Conservation (phyloP, 2,329 filamentous ascomycete genomes). For the Aspergillus sp. region DNA sequence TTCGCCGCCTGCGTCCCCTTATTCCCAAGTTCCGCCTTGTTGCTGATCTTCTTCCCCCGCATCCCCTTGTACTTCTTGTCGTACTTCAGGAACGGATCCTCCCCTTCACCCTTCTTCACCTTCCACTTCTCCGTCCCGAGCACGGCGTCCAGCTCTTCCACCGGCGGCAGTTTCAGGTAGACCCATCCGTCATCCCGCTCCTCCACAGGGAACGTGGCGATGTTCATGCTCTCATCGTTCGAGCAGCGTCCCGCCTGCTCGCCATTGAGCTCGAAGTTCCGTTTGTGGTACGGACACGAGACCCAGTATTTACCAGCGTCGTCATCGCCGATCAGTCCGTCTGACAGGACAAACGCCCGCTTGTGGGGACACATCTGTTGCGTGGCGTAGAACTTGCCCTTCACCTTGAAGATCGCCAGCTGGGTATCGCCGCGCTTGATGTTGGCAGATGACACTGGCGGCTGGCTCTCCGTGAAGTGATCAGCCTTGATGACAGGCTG, state of each 20-base stretch:
- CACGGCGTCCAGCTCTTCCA: constrained; percentile 75
- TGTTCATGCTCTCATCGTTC: constrained; percentile 72
- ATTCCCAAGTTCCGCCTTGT: constrained; percentile 16
- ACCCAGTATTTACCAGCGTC: constrained; percentile 70
- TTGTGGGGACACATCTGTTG: constrained; percentile 97
- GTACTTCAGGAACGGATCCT: constrained; percentile 55
- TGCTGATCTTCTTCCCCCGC: constrained; percentile 52
- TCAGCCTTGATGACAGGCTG: constrained; percentile 72
- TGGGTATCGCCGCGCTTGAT: constrained; percentile 88
- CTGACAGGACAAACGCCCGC: constrained; percentile 82
- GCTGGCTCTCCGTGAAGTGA: constrained; percentile 68
- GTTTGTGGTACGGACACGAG: constrained; percentile 84
- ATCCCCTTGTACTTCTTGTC: constrained; percentile 57
- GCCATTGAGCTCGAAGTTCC: constrained; percentile 76
- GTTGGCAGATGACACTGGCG: constrained; percentile 67
- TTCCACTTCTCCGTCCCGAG: constrained; percentile 78
- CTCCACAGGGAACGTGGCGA: constrained; percentile 78
- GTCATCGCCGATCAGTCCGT: constrained; percentile 72
- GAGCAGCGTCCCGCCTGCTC: constrained; percentile 67
- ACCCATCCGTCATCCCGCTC: constrained; percentile 73
- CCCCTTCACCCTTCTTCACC: constrained; percentile 68
- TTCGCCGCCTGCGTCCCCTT: constrained; percentile 19
- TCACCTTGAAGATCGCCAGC: constrained; percentile 80
- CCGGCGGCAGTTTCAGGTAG: constrained; percentile 75
- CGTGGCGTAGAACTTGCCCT: constrained; percentile 76